Conservation (phyloP, 2,329 filamentous ascomycete genomes). For the Delphinella strobiligena region DNA sequence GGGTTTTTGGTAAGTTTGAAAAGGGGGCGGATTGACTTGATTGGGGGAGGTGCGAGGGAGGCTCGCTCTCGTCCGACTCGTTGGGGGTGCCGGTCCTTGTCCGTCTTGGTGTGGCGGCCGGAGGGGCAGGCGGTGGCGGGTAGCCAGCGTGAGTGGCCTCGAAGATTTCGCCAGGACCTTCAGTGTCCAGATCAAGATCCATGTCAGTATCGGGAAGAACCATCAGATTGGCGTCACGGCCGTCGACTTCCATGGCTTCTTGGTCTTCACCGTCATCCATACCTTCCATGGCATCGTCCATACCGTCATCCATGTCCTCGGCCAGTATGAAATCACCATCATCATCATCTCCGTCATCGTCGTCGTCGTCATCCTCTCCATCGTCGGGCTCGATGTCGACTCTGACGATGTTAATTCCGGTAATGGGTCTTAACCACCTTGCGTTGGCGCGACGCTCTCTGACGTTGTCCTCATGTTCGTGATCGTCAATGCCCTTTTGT, state of each 20-base stretch:
- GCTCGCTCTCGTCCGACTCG: conserved; percentile 56
- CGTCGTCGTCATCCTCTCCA: conserved; percentile 29
- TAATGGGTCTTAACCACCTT: conserved; percentile 21
- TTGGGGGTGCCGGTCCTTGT: conserved; percentile 6
- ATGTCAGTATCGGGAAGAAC: conserved; percentile 19
- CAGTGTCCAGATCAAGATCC: conserved; percentile 37
- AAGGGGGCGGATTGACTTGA: too few relatives aligned
- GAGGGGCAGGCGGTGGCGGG: conserved; percentile 52
- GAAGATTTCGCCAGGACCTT: conserved; percentile 60
- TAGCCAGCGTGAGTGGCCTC: conserved; percentile 72
- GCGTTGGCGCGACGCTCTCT: conserved; percentile 26
- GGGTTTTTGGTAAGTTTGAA: conserved; percentile 71
- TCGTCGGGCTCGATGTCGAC: conserved; percentile 32
- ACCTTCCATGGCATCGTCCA: conserved; percentile 11
- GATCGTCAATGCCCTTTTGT: conserved; percentile 69
- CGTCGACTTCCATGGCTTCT: conserved; percentile 31
- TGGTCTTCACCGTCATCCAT: neutral
- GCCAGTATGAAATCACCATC: conserved; percentile 16
- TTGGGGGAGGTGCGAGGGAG: conserved; percentile 45
- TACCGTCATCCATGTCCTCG: conserved; percentile 25
- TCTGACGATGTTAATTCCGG: conserved; percentile 16
- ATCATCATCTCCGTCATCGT: conserved; percentile 36
- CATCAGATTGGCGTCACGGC: conserved; percentile 24
- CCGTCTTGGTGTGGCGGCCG: conserved; percentile 17
- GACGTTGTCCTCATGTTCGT: conserved; percentile 49